phyloP scores from a whole-genome alignment of 306 rosid genomes.

The Dryas drummondii region DNA sequence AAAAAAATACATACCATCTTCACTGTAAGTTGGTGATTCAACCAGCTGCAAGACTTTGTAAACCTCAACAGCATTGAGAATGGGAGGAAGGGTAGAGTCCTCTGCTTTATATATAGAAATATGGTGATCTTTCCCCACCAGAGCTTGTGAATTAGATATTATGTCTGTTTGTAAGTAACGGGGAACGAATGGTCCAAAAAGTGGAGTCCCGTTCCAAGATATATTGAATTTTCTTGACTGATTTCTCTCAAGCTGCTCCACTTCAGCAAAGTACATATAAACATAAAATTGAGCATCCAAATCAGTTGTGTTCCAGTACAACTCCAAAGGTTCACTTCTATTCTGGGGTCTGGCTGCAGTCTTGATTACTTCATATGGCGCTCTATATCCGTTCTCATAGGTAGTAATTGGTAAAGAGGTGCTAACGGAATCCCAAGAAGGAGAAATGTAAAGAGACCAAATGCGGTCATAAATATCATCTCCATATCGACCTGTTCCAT shows the following conservation, averaged over 20 bases:
- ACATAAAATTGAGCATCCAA: slow-evolving; percentile 42
- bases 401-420: slow-evolving; percentile 36
- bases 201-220: slow-evolving; percentile 60
- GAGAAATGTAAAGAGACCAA: slow-evolving; percentile 41
- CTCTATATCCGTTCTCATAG: slow-evolving; percentile 45
- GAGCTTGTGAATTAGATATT: slow-evolving; percentile 34
- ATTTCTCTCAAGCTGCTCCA: slow-evolving; percentile 41
- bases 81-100: slow-evolving; percentile 59
- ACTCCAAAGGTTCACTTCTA: slow-evolving; percentile 37
- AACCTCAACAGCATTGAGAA: slow-evolving; percentile 66
- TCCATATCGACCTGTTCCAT: slow-evolving; percentile 52
- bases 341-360: slow-evolving; percentile 49
- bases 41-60: slow-evolving; percentile 34
- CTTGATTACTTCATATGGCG: slow-evolving; percentile 52
- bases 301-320: slow-evolving; percentile 47
- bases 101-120: slow-evolving; percentile 45
- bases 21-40: slow-evolving; percentile 36
- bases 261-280: slow-evolving; percentile 55
- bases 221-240: slow-evolving; percentile 52
- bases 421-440: slow-evolving; percentile 42
- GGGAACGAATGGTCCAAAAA: slow-evolving; percentile 42
- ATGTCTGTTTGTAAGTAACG: slow-evolving; percentile 33
- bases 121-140: slow-evolving; percentile 59
- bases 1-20: slow-evolving; percentile 48
- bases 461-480: slow-evolving; percentile 62